Base-by-base conservation (phyloP, 2,329 filamentous ascomycete genomes). In the Sordariomycetes sp. region DNA sequence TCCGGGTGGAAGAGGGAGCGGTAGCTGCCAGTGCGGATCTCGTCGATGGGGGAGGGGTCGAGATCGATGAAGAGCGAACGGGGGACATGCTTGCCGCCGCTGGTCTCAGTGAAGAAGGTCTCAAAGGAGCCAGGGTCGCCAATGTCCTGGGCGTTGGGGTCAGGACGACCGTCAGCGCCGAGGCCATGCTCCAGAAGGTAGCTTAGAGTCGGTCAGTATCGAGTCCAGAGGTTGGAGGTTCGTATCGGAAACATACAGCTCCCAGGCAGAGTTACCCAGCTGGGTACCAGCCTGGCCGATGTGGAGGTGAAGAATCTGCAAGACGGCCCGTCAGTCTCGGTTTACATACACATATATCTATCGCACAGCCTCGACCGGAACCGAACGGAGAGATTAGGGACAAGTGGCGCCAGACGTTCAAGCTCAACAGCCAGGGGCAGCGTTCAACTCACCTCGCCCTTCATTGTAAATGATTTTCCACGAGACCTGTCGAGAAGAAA, bases 71-170 rank as follows among this genome's bases (percentile, higher is more conserved):
- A 83, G 63, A 83, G 70, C 51, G 79, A 78, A 42, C 79, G 75
- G 47, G 79, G 79, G 28, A 83, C 79, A 55, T 83, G 75, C 70
- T 83, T 83, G 55, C 79, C 79, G 49, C 59, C 68, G 64, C 70
- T 79, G 39, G 79, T 81, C 68, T 83, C 78, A 46, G 72, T 82
- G 64, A 83, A 83, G 66, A 83, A 83, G 45, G 79, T 82, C 63
- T 82, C 77, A 59, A 68, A 81, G 30, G 77, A 80, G 46, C 78
- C 78, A 35, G 63, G 65, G 38, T 82, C 77, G 46, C 64, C 68
- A 37, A 72, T 42, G 31, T 79, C 75, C 57, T 70, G 69, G 42
- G 64, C 61, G 44, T 74, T 72, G 46, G 77, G 72, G 54, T 80
- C 72, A 36, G 72, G 70, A 39, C 71, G 72, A 46, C 79, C 79